Conservation (phyloP, 768 basidiomycete species). For the Kwoniella pini region DNA sequence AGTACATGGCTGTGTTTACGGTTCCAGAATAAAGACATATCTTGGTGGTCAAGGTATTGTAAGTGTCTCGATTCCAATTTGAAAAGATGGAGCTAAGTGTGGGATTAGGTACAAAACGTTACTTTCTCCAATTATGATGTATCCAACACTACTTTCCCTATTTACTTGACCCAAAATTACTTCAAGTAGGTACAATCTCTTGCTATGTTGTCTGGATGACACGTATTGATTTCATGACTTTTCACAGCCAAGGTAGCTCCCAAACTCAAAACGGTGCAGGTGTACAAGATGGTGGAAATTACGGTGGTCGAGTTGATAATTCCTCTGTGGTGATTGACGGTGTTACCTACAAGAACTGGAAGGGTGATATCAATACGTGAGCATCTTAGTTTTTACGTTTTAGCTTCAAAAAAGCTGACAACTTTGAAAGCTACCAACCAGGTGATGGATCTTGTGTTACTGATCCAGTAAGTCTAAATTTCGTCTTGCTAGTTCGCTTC, state of each 20-base stretch:
- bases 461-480: conserved; percentile 19
- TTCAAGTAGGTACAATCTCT: conserved; percentile 25
- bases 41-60: conserved; percentile 60
- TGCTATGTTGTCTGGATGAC: background rate
- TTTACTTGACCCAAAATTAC: conserved; percentile 60
- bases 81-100: background rate
- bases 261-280: conserved; percentile 32
- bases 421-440: conserved; percentile 19
- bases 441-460: conserved; percentile 39
- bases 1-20: conserved; percentile 61
- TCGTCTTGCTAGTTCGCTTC: too few species aligned
- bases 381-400: background rate
- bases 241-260: conserved; percentile 21
- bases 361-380: conserved; percentile 32
- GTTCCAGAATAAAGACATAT: conserved; percentile 60
- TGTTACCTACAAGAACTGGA: conserved; percentile 36
- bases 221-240: too few species aligned
- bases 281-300: conserved; percentile 23
- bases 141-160: conserved; percentile 58
- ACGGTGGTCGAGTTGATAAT: conserved; percentile 37
- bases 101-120: conserved; percentile 56
- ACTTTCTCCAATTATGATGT: conserved; percentile 60
- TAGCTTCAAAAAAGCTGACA: background rate
- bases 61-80: background rate
- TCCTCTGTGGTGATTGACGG: conserved; percentile 34